Evolutionary conservation across 257 asterid species (phyloP).

Genomic region (Ophiorrhiza pumila): DNA sequence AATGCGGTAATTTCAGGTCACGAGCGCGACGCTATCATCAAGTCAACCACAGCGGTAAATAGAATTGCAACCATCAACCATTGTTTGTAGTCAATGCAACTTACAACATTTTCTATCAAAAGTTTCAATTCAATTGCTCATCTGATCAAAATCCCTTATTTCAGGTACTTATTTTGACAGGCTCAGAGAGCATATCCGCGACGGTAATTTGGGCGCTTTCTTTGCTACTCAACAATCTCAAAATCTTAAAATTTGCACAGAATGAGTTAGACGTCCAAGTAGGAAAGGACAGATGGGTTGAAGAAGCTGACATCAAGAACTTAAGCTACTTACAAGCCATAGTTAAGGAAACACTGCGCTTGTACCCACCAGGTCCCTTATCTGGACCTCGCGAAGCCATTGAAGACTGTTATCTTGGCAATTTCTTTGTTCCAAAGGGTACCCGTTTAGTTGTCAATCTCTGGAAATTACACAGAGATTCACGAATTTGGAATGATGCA

Average conservation of each 20-base stretch:
- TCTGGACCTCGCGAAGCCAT: constrained; percentile 49
- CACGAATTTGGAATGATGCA: constrained; percentile 41
- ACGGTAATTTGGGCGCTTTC: constrained; percentile 57
- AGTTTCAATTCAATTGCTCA: neutral
- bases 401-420: constrained; percentile 37
- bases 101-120: neutral
- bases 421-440: constrained; percentile 33
- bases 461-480: constrained; percentile 59
- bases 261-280: constrained; percentile 36
- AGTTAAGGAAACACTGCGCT: constrained; percentile 49
- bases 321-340: constrained; percentile 43
- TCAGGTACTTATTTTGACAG: constrained; percentile 47
- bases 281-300: constrained; percentile 41
- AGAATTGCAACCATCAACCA: too few relatives aligned
- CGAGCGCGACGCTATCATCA: constrained; percentile 40
- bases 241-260: constrained; percentile 28
- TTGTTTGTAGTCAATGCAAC: neutral
- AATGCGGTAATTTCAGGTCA: constrained; percentile 23
- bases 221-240: constrained; percentile 36
- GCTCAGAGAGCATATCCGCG: constrained; percentile 53
- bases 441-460: constrained; percentile 44
- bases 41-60: constrained; percentile 49
- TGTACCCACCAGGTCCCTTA: constrained; percentile 66
- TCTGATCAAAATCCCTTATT: neutral
- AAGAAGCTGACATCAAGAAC: constrained; percentile 50